phyloP scores from a whole-genome alignment of 306 rosid genomes.

The Hippophae rhamnoides region DNA sequence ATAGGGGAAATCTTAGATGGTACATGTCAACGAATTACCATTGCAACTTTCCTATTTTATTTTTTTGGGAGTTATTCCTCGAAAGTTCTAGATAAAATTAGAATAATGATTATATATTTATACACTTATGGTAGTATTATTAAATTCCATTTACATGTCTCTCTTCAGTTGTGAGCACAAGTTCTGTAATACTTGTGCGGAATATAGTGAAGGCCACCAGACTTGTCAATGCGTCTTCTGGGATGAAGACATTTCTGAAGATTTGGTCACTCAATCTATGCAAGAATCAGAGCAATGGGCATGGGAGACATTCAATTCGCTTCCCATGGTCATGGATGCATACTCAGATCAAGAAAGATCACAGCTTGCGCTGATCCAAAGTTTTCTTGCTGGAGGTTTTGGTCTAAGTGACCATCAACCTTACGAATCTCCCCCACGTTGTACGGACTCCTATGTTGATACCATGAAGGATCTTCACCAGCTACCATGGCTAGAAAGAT shows the following conservation, averaged over 20 bases:
- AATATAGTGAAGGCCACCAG: slow-evolving; percentile 59
- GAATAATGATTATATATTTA: too few relatives aligned
- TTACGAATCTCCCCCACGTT: slow-evolving; percentile 78
- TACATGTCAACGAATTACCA: too few relatives aligned
- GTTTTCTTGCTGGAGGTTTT: slow-evolving; percentile 83
- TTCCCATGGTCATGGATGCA: slow-evolving; percentile 72
- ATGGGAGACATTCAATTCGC: slow-evolving; percentile 83
- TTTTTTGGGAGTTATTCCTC: too few relatives aligned
- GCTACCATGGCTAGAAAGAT: slow-evolving; percentile 96
- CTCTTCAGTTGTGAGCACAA: slow-evolving; percentile 75
- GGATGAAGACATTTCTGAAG: slow-evolving; percentile 62
- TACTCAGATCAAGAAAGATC: slow-evolving; percentile 92
- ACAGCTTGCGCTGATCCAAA: slow-evolving; percentile 70
- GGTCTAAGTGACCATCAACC: slow-evolving; percentile 75
- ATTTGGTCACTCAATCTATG: slow-evolving; percentile 50
- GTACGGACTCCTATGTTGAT: slow-evolving; percentile 70
- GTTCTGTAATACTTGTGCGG: slow-evolving; percentile 82
- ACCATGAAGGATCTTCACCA: slow-evolving; percentile 91
- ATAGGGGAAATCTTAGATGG: too few relatives aligned
- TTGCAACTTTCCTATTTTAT: too few relatives aligned
- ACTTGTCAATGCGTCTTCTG: slow-evolving; percentile 77
- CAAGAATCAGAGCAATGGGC: slow-evolving; percentile 99
- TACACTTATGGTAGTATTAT: background rate
- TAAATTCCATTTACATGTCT: slow-evolving; percentile 1
- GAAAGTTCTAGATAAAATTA: too few relatives aligned